Conservation (phyloP, 2,329 filamentous ascomycete genomes). For the Zasmidium cellare region DNA sequence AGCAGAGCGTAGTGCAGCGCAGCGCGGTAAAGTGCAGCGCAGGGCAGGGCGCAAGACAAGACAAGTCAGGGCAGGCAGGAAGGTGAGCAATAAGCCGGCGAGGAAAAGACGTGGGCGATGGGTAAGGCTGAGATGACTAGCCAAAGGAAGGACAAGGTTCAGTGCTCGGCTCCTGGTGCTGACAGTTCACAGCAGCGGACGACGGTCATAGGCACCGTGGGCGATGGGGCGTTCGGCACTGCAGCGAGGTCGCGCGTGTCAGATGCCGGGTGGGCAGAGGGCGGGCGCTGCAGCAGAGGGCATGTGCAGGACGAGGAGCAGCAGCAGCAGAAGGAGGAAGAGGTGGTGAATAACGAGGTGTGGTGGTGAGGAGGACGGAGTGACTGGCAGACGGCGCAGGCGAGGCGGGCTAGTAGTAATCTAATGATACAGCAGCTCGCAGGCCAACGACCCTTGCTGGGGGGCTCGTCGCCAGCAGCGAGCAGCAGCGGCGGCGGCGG, state of each 20-base stretch:
- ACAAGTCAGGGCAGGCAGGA: background rate
- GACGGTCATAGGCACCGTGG: background rate
- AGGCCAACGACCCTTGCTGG: background rate
- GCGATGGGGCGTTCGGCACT: conserved; percentile 10
- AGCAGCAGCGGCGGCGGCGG: too few species aligned
- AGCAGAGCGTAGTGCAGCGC: background rate
- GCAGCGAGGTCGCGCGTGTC: conserved; percentile 8
- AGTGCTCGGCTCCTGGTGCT: conserved; percentile 12
- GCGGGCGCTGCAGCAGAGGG: background rate
- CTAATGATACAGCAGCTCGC: conserved; percentile 2
- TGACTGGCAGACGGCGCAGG: background rate
- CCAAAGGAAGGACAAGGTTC: conserved; percentile 4
- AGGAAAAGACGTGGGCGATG: background rate
- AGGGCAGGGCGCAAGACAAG: too few species aligned
- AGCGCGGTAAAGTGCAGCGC: too few species aligned
- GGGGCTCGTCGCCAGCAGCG: too few species aligned
- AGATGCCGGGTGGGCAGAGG: conserved; percentile 2
- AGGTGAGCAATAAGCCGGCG: conserved; percentile 1
- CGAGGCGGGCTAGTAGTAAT: background rate
- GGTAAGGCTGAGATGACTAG: conserved; percentile 7
- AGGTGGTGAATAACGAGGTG: background rate
- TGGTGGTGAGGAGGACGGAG: background rate
- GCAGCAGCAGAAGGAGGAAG: background rate
- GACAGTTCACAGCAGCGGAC: background rate
- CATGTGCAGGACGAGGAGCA: background rate